These are phyloP conservation scores for Saccharomyces hybrid DNA, from an alignment of 1,139 yeast species.

Conservation along the genomic window DNA sequence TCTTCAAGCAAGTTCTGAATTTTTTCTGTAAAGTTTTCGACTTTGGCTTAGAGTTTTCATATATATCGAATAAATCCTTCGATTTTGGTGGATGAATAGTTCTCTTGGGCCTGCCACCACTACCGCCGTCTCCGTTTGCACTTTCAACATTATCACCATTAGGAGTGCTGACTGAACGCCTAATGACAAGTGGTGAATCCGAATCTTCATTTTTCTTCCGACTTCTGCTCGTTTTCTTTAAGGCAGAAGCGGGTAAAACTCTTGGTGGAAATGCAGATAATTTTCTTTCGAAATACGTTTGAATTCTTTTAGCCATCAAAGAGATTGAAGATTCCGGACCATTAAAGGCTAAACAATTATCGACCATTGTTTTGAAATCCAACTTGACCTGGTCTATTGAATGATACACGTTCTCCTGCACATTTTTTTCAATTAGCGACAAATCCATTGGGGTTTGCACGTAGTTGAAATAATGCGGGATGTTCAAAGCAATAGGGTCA, in stretches of 20 bases:
- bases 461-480: slow-evolving; percentile 81
- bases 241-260: slow-evolving; percentile 44
- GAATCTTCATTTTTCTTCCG: slow-evolving; percentile 13
- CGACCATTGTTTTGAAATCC: slow-evolving; percentile 80
- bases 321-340: slow-evolving; percentile 78
- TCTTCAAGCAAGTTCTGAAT: slow-evolving; percentile 74
- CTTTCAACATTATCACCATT: background rate
- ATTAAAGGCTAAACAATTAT: slow-evolving; percentile 74
- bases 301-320: slow-evolving; percentile 82
- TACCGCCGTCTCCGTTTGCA: slow-evolving; percentile 42
- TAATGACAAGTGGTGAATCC: slow-evolving; percentile 34
- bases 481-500: slow-evolving; percentile 76
- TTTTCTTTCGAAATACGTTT: slow-evolving; percentile 88
- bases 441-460: slow-evolving; percentile 88
- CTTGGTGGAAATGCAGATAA: slow-evolving; percentile 84
- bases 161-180: slow-evolving; percentile 30
- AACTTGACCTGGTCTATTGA: slow-evolving; percentile 58
- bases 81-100: slow-evolving; percentile 95
- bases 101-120: slow-evolving; percentile 73
- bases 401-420: slow-evolving; percentile 61
- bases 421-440: slow-evolving; percentile 77
- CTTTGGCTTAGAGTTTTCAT: slow-evolving; percentile 68
- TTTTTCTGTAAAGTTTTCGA: slow-evolving; percentile 88
- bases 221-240: slow-evolving; percentile 11
- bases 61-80: slow-evolving; percentile 67